A percentile compares a stretch with the other conserved stretches of the same genome.
Evolutionary conservation across 176 grass and related monocot genomes (phyloP).

Genomic region (Triticum monococcum): DNA sequence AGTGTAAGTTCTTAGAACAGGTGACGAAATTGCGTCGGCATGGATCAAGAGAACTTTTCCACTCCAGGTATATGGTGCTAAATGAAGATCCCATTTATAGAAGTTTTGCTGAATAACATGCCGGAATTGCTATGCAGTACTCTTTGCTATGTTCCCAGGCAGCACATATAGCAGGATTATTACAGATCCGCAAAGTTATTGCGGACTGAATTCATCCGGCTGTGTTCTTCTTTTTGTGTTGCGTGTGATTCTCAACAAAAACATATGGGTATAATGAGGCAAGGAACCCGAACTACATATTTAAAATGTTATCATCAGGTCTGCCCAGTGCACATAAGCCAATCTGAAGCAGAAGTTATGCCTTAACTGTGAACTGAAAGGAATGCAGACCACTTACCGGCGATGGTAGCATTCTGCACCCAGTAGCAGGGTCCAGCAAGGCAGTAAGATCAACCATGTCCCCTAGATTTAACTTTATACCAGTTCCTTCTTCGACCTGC

Average conservation of each 20-base stretch:
- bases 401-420: conserved; percentile 67
- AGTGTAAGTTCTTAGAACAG: too few relatives aligned
- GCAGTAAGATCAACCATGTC: conserved; percentile 91
- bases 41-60: background rate
- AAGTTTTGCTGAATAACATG: background rate
- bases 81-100: background rate
- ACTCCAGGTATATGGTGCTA: background rate
- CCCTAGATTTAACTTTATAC: conserved; percentile 70
- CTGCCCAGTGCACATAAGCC: too few relatives aligned
- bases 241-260: too few relatives aligned
- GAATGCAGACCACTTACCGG: conserved; percentile 45
- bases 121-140: background rate
- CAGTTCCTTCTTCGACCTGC: conserved; percentile 90
- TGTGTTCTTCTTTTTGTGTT: background rate
- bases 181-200: background rate
- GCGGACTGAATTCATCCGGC: background rate
- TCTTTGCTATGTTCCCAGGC: background rate
- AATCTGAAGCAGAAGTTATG: background rate
- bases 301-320: too few relatives aligned
- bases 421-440: conserved; percentile 60
- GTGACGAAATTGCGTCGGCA: background rate
- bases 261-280: too few relatives aligned
- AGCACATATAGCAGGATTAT: background rate
- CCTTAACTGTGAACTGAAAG: background rate
- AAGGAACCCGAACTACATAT: too few relatives aligned